A percentile compares a stretch with the other conserved stretches of the same genome.
These are phyloP conservation scores for Boletales sp. DNA, from an alignment of 768 basidiomycete species.

Conservation along the genomic window DNA sequence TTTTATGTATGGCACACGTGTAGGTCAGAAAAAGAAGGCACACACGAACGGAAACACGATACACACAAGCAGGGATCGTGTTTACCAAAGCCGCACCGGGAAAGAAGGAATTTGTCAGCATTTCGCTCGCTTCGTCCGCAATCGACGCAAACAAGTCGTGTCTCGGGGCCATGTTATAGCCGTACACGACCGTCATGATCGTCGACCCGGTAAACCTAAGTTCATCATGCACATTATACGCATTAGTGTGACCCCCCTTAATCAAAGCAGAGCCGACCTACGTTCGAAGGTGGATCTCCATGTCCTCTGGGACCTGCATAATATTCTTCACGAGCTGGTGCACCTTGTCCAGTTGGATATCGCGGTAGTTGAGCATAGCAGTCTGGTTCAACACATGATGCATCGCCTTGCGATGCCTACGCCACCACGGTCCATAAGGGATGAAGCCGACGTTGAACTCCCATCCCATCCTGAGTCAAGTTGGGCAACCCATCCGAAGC, in stretches of 20 bases:
- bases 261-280: not conserved
- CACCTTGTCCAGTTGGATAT: slow-evolving; percentile 31
- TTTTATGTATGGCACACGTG: too few relatives aligned
- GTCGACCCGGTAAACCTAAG: slow-evolving; percentile 27
- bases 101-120: slow-evolving; percentile 24
- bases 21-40: not conserved
- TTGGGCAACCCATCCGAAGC: not conserved
- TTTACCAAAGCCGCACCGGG: slow-evolving; percentile 33
- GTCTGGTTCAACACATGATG: slow-evolving; percentile 36
- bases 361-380: slow-evolving; percentile 25
- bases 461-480: slow-evolving; percentile 32
- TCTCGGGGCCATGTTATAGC: slow-evolving; percentile 30
- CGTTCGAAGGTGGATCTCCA: slow-evolving; percentile 23
- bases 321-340: slow-evolving; percentile 31
- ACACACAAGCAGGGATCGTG: slow-evolving; percentile 27
- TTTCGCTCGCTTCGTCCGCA: slow-evolving; percentile 29
- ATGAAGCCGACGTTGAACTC: slow-evolving; percentile 35
- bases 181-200: slow-evolving; percentile 33
- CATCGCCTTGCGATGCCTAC: slow-evolving; percentile 34
- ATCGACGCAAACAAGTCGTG: slow-evolving; percentile 32
- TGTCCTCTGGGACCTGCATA: slow-evolving; percentile 24
- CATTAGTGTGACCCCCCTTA: too few relatives aligned
- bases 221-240: too few relatives aligned
- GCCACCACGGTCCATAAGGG: slow-evolving; percentile 37
- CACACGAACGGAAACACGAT: too few relatives aligned